Percentiles rank a stretch among this genome's conserved stretches.
These are phyloP conservation scores for Claviceps spartinae DNA, from an alignment of 2,329 filamentous ascomycete genomes.

Conservation along the genomic window DNA sequence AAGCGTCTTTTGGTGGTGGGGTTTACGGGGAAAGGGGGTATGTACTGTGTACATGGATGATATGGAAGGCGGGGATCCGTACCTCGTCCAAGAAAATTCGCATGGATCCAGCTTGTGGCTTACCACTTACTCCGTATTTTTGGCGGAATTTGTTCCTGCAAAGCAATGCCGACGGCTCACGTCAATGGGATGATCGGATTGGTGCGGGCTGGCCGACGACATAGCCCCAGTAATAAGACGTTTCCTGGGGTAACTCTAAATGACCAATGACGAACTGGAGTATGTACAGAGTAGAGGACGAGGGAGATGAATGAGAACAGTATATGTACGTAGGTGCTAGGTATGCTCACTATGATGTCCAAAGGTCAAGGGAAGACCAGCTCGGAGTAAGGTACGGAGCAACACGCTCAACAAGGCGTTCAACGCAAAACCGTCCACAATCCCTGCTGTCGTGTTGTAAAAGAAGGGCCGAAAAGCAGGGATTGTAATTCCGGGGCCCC, in stretches of 20 bases:
- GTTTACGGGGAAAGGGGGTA: background rate
- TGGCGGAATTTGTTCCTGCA: background rate
- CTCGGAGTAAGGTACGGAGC: background rate
- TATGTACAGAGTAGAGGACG: no score
- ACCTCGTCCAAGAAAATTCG: background rate
- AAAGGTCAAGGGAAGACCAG: no score
- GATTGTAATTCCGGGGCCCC: background rate
- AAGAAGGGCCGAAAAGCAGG: slow-evolving; percentile 5
- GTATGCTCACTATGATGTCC: no score
- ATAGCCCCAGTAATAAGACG: background rate
- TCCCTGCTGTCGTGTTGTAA: background rate
- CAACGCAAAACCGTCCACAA: background rate
- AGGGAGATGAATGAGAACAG: no score
- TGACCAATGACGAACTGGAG: background rate
- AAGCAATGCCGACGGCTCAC: background rate
- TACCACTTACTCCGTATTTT: background rate
- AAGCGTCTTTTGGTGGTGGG: background rate
- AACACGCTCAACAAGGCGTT: background rate
- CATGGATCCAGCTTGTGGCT: background rate
- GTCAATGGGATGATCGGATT: background rate
- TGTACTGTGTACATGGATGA: background rate
- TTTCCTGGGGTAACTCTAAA: background rate
- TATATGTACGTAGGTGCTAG: no score
- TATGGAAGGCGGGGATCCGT: background rate
- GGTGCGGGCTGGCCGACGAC: background rate